Percentiles rank a stretch among this genome's conserved stretches.
Conservation (phyloP, 441 rosid genomes). For the Jatropha multifida region DNA sequence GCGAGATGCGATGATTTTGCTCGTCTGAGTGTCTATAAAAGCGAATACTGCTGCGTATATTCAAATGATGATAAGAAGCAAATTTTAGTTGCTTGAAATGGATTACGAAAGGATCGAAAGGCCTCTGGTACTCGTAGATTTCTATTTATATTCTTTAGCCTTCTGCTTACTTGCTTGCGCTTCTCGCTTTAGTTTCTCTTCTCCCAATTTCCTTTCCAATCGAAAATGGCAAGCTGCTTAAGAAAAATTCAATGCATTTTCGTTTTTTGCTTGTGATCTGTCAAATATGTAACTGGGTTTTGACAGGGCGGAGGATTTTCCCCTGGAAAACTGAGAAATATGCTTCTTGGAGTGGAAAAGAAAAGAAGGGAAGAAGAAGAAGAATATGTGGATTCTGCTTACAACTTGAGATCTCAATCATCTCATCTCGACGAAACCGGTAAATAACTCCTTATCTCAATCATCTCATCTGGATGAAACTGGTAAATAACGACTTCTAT, state of each 20-base stretch:
- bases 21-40: not conserved
- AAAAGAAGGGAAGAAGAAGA: slow-evolving; percentile 38
- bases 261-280: slow-evolving; percentile 11
- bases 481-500: slow-evolving; percentile 32
- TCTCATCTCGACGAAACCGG: slow-evolving; percentile 51
- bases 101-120: slow-evolving; percentile 78
- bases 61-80: not conserved
- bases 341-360: slow-evolving; percentile 65
- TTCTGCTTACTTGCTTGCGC: not conserved
- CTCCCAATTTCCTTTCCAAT: slow-evolving; percentile 26
- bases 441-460: slow-evolving; percentile 41
- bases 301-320: slow-evolving; percentile 63
- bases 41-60: not conserved
- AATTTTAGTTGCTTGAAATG: slow-evolving; percentile 26
- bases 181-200: slow-evolving; percentile 26
- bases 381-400: slow-evolving; percentile 44
- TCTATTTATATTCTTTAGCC: not conserved
- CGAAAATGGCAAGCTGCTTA: too few relatives aligned
- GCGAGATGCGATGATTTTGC: not conserved
- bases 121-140: slow-evolving; percentile 44
- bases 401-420: slow-evolving; percentile 48
- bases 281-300: slow-evolving; percentile 16
- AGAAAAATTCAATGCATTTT: not conserved
- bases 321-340: slow-evolving; percentile 68
- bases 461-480: slow-evolving; percentile 44